phyloP scores from a whole-genome alignment of 106 monocot genomes.

The Dendrobium officinale region DNA sequence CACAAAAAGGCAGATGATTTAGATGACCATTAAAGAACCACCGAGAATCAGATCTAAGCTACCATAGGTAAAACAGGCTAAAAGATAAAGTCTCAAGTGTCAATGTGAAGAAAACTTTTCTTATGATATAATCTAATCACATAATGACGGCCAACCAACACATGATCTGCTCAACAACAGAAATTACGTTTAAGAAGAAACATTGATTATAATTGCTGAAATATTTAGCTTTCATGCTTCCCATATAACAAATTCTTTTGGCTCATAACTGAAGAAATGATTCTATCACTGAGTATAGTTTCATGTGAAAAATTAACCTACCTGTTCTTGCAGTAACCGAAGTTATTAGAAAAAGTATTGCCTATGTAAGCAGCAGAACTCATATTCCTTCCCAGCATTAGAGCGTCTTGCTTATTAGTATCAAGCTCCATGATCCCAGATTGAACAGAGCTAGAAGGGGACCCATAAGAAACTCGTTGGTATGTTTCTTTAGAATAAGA shows the following conservation, averaged over 20 bases:
- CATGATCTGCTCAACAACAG: not conserved
- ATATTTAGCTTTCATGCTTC: not conserved
- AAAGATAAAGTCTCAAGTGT: too few species aligned
- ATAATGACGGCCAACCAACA: not conserved
- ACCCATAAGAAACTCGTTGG: conserved; percentile 20
- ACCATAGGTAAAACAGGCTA: too few species aligned
- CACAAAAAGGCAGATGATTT: too few species aligned
- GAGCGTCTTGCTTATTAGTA: conserved; percentile 28
- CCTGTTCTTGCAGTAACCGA: conserved; percentile 49
- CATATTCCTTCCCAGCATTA: conserved; percentile 21
- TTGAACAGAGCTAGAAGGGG: conserved; percentile 18
- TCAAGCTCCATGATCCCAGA: conserved; percentile 15
- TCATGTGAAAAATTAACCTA: conserved; percentile 11
- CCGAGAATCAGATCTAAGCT: too few species aligned
- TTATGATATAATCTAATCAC: too few species aligned
- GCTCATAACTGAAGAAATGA: not conserved
- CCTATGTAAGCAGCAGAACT: conserved; percentile 21
- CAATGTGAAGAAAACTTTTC: too few species aligned
- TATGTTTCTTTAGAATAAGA: conserved; percentile 25
- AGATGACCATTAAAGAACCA: too few species aligned
- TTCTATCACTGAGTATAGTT: not conserved
- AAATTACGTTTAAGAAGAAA: not conserved
- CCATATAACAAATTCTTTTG: not conserved
- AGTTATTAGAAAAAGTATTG: conserved; percentile 33
- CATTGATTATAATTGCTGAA: not conserved